phyloP scores from a whole-genome alignment of 805 yeast genomes.

The Candida adriatica region DNA sequence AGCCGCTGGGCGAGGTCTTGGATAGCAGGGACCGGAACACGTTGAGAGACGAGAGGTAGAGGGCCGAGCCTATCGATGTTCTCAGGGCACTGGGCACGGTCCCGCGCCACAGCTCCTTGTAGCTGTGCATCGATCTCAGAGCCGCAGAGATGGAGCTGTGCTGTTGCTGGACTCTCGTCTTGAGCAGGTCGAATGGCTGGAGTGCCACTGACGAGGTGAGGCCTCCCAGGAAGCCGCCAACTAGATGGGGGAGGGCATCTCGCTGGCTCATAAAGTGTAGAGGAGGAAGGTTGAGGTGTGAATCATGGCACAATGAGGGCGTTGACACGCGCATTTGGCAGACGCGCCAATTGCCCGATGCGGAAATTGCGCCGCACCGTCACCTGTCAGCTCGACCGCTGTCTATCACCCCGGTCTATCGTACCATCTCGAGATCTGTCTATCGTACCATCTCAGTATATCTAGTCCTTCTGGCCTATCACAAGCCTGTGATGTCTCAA shows the following conservation, averaged over 20 bases:
- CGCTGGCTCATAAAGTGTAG: too few species aligned
- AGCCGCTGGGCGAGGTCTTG: constrained; percentile 6
- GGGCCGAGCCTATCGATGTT: constrained; percentile 85
- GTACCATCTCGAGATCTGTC: too few species aligned
- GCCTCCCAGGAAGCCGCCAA: constrained; percentile 84
- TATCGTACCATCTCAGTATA: not conserved
- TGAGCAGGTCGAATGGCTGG: constrained; percentile 86
- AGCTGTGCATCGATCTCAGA: constrained; percentile 33
- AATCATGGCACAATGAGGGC: too few species aligned
- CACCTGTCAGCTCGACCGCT: too few species aligned
- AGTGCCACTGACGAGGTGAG: constrained; percentile 69
- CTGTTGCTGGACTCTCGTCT: constrained; percentile 77
- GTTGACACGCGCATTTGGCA: too few species aligned
- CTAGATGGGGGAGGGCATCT: constrained; percentile 46
- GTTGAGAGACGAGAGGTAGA: constrained; percentile 73
- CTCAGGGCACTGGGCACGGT: constrained; percentile 86
- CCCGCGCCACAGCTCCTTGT: constrained; percentile 77
- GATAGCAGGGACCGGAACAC: constrained; percentile 48
- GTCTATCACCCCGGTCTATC: too few species aligned
- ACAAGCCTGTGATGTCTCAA: not conserved
- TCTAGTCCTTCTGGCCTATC: not conserved
- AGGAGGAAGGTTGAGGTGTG: too few species aligned
- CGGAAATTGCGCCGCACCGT: too few species aligned
- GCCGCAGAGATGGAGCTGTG: constrained; percentile 26
- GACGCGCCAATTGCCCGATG: too few species aligned